These are phyloP conservation scores for Leishmania major DNA, from an alignment of 208 protist species.

Conservation along the genomic window DNA sequence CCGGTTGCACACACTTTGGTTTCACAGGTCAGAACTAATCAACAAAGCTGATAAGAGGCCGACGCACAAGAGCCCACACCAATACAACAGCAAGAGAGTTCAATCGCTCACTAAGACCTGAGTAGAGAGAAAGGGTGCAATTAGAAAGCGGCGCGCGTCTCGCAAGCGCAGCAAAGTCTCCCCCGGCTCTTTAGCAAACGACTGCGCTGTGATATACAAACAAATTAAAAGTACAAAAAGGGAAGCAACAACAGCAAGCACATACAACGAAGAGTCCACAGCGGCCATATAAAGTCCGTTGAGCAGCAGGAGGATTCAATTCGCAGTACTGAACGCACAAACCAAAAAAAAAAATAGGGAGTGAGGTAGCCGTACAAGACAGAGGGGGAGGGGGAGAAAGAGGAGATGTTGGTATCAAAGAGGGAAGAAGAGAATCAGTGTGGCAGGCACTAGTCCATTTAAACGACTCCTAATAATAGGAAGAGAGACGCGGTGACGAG, in stretches of 20 bases:
- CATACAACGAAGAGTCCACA: not conserved
- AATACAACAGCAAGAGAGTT: not conserved
- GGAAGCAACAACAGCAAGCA: conserved; percentile 6
- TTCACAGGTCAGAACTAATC: not conserved
- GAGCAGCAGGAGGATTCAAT: not conserved
- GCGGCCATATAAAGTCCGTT: not conserved
- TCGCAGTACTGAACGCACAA: not conserved
- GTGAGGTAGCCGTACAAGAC: not conserved
- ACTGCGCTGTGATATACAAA: not conserved
- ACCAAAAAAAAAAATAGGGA: not conserved
- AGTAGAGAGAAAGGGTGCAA: not conserved
- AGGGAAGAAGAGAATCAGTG: not conserved
- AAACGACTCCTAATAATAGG: no score
- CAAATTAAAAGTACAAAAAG: conserved; percentile 2
- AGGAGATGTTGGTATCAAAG: not conserved
- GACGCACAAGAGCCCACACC: not conserved
- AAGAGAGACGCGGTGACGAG: no score
- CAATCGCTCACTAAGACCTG: not conserved
- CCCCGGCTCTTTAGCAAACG: no score
- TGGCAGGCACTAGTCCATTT: not conserved
- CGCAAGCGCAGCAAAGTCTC: not conserved
- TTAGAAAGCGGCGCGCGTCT: not conserved
- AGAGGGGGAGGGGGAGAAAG: not conserved
- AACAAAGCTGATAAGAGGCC: not conserved
- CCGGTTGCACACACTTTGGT: not conserved